These are phyloP conservation scores for Pseudonitzschia pungens DNA, from an alignment of 108 stramenopile genomes.

Conservation along the genomic window DNA sequence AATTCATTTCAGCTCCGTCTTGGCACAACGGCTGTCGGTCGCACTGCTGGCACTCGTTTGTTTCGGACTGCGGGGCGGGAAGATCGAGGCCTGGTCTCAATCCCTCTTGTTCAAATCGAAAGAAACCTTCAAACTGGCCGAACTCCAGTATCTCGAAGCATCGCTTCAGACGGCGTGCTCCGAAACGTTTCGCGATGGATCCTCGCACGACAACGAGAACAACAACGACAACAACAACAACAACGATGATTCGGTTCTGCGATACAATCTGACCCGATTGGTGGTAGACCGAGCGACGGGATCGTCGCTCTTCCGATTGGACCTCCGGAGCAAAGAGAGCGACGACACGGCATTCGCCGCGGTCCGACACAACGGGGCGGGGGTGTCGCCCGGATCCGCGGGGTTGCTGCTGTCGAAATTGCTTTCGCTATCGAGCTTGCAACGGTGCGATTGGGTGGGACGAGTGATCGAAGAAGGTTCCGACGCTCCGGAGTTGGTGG, in stretches of 20 bases:
- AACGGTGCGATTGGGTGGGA: constrained; percentile 52
- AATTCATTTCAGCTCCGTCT: no score
- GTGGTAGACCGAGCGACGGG: constrained; percentile 46
- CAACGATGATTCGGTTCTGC: constrained; percentile 6
- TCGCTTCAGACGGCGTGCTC: constrained; percentile 21
- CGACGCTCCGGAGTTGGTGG: constrained; percentile 33
- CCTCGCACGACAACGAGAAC: neutral
- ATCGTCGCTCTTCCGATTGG: constrained; percentile 37
- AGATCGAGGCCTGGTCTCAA: neutral
- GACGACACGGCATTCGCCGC: neutral
- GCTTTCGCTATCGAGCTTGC: constrained; percentile 35
- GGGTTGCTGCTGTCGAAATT: neutral
- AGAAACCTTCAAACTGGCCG: constrained; percentile 72
- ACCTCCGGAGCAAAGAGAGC: constrained; percentile 9
- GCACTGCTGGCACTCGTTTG: no score
- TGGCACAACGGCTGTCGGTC: no score
- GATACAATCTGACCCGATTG: constrained; percentile 33
- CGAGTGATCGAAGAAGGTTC: constrained; percentile 39
- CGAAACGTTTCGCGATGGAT: neutral
- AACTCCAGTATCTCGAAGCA: constrained; percentile 59
- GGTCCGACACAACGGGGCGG: neutral
- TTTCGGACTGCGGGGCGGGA: no score
- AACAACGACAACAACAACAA: neutral
- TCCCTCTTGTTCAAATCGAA: constrained; percentile 49
- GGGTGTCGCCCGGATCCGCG: neutral